Evolutionary conservation across 2,329 filamentous ascomycete species (phyloP), one percentile per base, ranked within the genome.

Genomic region (Lachnellula arida): DNA sequence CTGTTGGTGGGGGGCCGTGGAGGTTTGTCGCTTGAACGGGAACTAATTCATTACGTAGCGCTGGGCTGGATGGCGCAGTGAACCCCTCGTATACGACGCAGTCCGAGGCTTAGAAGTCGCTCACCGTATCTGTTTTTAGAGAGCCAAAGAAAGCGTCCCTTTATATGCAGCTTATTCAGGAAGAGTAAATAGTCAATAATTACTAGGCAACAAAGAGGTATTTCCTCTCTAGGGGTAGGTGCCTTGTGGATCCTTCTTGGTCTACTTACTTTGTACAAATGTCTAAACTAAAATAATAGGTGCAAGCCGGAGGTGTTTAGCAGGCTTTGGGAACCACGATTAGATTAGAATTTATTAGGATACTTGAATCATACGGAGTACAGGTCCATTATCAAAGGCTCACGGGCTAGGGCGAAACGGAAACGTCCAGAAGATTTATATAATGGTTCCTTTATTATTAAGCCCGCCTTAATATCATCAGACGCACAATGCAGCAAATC

Each of bases 361-460:
- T 32, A 32, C 8, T 32, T 32, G 28, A 8, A 32, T 8, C 8
- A 11, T 12, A 17, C 17, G 4, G 19, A 12, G 7, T 25, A 19
- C 8, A 22, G 5, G 17, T 6, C 8, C n/a, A 44, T 25, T 14
- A 15, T 15, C 19, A 46, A 25, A 46, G 44, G 32, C 23, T 25
- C 44, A 46, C 44, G 22, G 12, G 4, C 6, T 15, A 17, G 25
- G 6, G 12, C 23, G 22, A 12, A 17, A 32, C 14, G 3, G 42
- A 12, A 3, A n/a, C 11, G 11, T 12, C 12, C 22, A 19, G 28
- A 32, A 44, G 42, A 46, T 46, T 23, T 46, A 46, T 57, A 62
- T 58, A 65, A 63, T 63, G 60, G 63, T 63, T 63, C 64, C 58
- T 60, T n/a, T n/a, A n/a, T 62, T 67, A 68, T 67, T 68, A 67